These are phyloP conservation scores for Aphanomyces astaci DNA, from an alignment of 352 stramenopile genomes.

Conservation along the genomic window DNA sequence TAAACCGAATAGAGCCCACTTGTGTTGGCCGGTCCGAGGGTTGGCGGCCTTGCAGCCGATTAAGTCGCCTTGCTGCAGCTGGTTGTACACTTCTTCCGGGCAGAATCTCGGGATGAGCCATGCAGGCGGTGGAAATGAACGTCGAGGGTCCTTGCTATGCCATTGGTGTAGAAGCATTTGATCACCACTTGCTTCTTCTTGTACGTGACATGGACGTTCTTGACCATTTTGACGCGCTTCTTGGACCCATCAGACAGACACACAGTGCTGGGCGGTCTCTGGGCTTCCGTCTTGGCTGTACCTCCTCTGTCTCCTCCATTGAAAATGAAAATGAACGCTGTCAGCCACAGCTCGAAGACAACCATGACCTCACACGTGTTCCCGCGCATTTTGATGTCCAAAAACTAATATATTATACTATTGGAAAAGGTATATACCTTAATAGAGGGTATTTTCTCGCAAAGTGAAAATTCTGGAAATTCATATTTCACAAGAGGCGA, in stretches of 20 bases:
- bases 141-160: neutral
- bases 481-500: no score
- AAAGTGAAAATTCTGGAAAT: no score
- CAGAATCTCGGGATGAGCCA: neutral
- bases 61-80: conserved; percentile 1
- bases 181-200: neutral
- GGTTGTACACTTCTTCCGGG: conserved; percentile 19
- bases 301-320: neutral
- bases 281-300: neutral
- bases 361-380: neutral
- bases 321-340: neutral
- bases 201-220: neutral
- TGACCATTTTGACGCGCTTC: neutral
- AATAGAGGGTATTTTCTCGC: no score
- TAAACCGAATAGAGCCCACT: no score
- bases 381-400: neutral
- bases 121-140: neutral
- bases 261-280: neutral
- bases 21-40: neutral
- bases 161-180: neutral
- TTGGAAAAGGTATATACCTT: no score
- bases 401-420: conserved; percentile 7
- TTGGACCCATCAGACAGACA: neutral
- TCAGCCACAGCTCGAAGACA: neutral
- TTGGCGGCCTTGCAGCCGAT: neutral